A percentile compares a stretch with the other conserved stretches of the same genome.
phyloP scores from a whole-genome alignment of 768 basidiomycete species.

The Amyloporia xantha region DNA sequence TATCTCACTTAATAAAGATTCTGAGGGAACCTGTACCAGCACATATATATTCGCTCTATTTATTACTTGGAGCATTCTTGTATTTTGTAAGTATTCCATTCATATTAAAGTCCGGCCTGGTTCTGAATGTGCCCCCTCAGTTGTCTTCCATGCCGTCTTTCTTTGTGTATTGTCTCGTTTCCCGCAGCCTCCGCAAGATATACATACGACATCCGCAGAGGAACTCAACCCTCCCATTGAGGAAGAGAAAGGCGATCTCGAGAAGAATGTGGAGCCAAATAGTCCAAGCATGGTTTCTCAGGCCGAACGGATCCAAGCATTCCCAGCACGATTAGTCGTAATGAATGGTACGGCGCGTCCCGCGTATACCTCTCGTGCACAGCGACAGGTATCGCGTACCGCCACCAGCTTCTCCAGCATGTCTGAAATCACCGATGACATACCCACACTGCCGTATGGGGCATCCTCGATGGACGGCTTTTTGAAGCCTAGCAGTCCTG shows the following conservation, averaged over 20 bases:
- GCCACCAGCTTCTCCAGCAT: neutral
- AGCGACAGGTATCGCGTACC: neutral
- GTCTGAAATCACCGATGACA: neutral
- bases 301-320: neutral
- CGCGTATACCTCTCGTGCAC: neutral
- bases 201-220: neutral
- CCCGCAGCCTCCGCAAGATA: slow-evolving; percentile 11
- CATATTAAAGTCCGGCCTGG: neutral
- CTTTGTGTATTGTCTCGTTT: slow-evolving; percentile 21
- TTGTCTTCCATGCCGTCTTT: slow-evolving; percentile 16
- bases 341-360: neutral
- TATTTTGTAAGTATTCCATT: slow-evolving; percentile 18
- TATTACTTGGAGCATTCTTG: slow-evolving; percentile 15
- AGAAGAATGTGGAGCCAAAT: neutral
- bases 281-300: neutral
- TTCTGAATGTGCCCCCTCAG: too few relatives aligned
- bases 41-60: slow-evolving; percentile 13
- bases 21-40: slow-evolving; percentile 15
- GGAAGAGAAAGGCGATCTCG: neutral
- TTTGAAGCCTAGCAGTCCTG: neutral
- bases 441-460: slow-evolving; percentile 1
- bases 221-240: neutral
- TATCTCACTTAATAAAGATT: slow-evolving; percentile 11
- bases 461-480: neutral
- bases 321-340: neutral